Conservation (phyloP, 805 yeast genomes). For the Candida orba region DNA sequence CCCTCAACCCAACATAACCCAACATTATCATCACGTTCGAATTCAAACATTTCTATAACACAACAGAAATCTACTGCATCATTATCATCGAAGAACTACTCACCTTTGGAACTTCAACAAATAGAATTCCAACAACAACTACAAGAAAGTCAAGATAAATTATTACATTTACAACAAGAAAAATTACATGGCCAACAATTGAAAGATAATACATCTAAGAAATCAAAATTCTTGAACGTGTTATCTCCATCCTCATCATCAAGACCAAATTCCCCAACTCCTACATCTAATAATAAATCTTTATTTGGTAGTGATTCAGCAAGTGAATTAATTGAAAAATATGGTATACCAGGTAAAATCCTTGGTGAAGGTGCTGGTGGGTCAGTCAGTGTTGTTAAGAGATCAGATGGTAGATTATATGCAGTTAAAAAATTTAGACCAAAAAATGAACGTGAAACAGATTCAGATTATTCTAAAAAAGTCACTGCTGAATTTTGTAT, state of each 20-base stretch:
- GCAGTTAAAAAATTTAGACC: conserved; percentile 86
- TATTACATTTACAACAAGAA: conserved; percentile 6
- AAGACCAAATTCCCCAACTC: conserved; percentile 10
- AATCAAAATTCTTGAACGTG: conserved; percentile 18
- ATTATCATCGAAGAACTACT: background rate
- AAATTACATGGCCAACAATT: conserved; percentile 3
- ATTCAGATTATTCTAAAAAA: conserved; percentile 64
- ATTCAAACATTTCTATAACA: background rate
- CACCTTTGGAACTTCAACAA: conserved; percentile 8
- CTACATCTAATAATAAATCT: conserved; percentile 14
- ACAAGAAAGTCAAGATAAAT: conserved; percentile 5
- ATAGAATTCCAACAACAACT: conserved; percentile 8
- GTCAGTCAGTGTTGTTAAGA: conserved; percentile 71
- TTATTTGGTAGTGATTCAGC: conserved; percentile 34
- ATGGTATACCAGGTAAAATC: conserved; percentile 66
- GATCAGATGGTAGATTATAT: conserved; percentile 53
- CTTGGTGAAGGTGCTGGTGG: conserved; percentile 96
- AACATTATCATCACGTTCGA: background rate
- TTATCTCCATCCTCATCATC: conserved; percentile 22
- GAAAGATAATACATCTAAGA: conserved; percentile 4
- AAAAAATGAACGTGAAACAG: conserved; percentile 53
- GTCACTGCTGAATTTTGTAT: conserved; percentile 78
- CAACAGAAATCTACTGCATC: background rate
- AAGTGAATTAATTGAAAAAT: conserved; percentile 44
- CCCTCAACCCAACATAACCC: background rate